These are phyloP conservation scores for Quercus ilex DNA, from an alignment of 306 rosid genomes.

Conservation along the genomic window DNA sequence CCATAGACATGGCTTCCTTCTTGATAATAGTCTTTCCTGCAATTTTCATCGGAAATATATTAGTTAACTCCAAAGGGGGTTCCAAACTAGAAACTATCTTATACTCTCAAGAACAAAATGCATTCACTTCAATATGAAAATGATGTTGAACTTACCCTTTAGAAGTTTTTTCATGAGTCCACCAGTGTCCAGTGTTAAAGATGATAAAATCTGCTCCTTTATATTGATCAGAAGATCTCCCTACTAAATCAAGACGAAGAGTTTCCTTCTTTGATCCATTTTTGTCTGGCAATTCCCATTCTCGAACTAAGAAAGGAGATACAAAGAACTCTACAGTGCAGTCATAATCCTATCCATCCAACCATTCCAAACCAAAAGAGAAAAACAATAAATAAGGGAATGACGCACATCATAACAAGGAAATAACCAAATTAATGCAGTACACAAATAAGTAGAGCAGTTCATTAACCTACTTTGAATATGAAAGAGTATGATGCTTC, in stretches of 20 bases:
- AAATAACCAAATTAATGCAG: not conserved
- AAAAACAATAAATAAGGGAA: not conserved
- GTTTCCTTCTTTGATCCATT: constrained; percentile 80
- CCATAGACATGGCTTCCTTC: constrained; percentile 90
- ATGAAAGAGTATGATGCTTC: constrained; percentile 87
- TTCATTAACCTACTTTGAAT: constrained; percentile 50
- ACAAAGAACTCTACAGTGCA: constrained; percentile 87
- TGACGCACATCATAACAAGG: not conserved
- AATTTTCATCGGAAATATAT: constrained; percentile 4
- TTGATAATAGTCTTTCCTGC: constrained; percentile 93
- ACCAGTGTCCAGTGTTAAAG: constrained; percentile 99
- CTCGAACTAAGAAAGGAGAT: constrained; percentile 92
- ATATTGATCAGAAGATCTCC: constrained; percentile 56
- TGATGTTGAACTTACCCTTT: constrained; percentile 50
- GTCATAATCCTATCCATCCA: constrained; percentile 61
- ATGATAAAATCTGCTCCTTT: constrained; percentile 77
- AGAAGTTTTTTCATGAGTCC: constrained; percentile 97
- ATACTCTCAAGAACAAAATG: not conserved
- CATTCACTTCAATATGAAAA: not conserved
- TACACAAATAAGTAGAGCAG: not conserved
- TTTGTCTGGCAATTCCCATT: constrained; percentile 71
- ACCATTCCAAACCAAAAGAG: constrained; percentile 5
- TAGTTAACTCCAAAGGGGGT: constrained; percentile 6
- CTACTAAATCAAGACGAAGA: constrained; percentile 86
- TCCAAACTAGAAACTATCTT: not conserved